Percentiles rank a stretch among this genome's conserved stretches.
Evolutionary conservation across 2,329 filamentous ascomycete species (phyloP).

Genomic region (Alternaria viburni): DNA sequence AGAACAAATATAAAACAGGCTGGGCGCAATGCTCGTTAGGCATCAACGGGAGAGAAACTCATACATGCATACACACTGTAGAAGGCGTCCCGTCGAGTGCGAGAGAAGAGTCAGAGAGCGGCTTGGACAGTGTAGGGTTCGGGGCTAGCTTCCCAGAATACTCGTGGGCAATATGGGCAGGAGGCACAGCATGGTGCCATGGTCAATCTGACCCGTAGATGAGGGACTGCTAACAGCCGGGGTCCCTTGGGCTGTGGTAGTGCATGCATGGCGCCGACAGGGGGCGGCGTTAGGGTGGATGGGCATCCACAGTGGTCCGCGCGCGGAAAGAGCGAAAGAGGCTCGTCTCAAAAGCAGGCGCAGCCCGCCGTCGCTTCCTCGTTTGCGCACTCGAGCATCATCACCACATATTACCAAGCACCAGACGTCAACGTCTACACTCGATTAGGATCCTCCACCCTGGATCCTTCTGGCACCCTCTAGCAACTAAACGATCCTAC

Average conservation of each 20-base stretch:
- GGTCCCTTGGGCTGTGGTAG: conserved; percentile 24
- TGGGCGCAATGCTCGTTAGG: conserved; percentile 8
- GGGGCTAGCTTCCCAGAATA: conserved; percentile 24
- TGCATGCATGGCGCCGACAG: conserved; percentile 27
- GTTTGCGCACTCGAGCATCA: conserved; percentile 21
- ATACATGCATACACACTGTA: not conserved
- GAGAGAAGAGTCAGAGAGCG: conserved; percentile 14
- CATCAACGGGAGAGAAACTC: not conserved
- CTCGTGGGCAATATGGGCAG: conserved; percentile 22
- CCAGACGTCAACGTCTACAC: conserved; percentile 28
- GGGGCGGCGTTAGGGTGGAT: conserved; percentile 11
- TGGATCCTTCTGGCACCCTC: conserved; percentile 47
- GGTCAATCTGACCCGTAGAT: conserved; percentile 35
- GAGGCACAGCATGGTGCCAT: conserved; percentile 30
- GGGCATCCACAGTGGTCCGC: conserved; percentile 23
- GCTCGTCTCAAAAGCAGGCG: conserved; percentile 28
- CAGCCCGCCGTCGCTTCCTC: conserved; percentile 26
- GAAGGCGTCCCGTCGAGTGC: not conserved
- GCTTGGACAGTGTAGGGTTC: conserved; percentile 11
- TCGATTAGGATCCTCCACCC: conserved; percentile 22
- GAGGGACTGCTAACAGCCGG: conserved; percentile 32
- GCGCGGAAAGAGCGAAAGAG: conserved; percentile 17
- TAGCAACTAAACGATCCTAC: conserved; percentile 17
- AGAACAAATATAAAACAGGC: conserved; percentile 15
- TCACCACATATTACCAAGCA: conserved; percentile 38